phyloP scores from a whole-genome alignment of 2,329 filamentous ascomycete genomes.

The Proliferodiscus dingleyae region DNA sequence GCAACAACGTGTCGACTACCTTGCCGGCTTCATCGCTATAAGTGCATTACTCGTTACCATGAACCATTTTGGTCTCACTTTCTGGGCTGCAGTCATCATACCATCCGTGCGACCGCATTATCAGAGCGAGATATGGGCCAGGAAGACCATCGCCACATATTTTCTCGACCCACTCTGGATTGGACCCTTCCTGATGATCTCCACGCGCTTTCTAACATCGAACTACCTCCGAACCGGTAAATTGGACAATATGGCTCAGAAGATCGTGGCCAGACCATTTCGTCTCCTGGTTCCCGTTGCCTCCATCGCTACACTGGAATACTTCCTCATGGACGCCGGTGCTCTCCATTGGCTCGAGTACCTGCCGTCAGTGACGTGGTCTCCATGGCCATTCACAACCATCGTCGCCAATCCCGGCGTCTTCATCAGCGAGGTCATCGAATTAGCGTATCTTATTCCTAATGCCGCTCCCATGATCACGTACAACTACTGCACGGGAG shows the following conservation, averaged over 20 bases:
- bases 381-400: constrained; percentile 42
- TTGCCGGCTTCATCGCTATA: constrained; percentile 41
- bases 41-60: constrained; percentile 41
- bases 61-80: constrained; percentile 42
- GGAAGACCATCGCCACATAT: constrained; percentile 39
- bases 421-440: constrained; percentile 40
- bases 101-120: constrained; percentile 35
- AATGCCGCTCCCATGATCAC: constrained; percentile 44
- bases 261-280: constrained; percentile 39
- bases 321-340: constrained; percentile 42
- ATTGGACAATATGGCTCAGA: constrained; percentile 39
- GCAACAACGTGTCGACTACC: constrained; percentile 39
- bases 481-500: constrained; percentile 44
- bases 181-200: constrained; percentile 44
- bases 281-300: constrained; percentile 43
- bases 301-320: constrained; percentile 39
- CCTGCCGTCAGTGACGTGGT: constrained; percentile 42
- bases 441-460: constrained; percentile 42
- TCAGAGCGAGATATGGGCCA: constrained; percentile 36
- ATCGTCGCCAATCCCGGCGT: constrained; percentile 37
- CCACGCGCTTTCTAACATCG: constrained; percentile 40
- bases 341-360: constrained; percentile 40
- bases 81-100: constrained; percentile 37
- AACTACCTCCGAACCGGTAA: constrained; percentile 40
- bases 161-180: constrained; percentile 43